Evolutionary conservation across 805 yeast species (phyloP), one percentile per base, ranked within the genome.

Genomic region (Babjeviella inositovora): DNA sequence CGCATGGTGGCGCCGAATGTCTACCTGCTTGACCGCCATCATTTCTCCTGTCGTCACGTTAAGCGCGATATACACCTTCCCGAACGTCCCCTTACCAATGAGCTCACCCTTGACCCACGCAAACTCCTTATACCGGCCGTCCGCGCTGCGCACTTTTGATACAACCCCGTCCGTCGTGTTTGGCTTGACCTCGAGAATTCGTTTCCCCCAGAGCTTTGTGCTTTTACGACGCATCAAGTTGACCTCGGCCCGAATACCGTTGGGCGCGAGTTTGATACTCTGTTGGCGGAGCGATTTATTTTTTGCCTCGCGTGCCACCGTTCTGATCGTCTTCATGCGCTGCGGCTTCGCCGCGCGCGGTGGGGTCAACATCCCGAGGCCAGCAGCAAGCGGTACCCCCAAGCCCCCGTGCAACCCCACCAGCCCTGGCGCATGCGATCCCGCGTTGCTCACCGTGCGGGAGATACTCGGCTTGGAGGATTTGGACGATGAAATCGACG

Each of bases 61-160:
- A 39, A 90, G 59, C 2, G 94, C 96, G 26, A 90, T 56, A 40
- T 63, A 87, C 2, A 90, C 99, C 17, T 80, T 73, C 7, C 98
- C 99, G 55, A 85, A 90, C 1, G 96, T 85, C 0, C 99, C 99
- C 28, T 81, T 70, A 1, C 99, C 99, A 28, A 90, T 82, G 31
- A 90, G 57, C 39, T 85, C 96, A 59, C 99, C 99, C 41, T 82
- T 82, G 23, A 92, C 76, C 99, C 99, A 90, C 1, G 92, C 92
- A 52, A 84, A 87, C 47, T 85, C 93, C 37, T 70, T 77, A 40
- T 66, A 64, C 23, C 70, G 66, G 8, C 85, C 90, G 25, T 61
- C 63, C 16, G 64, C 64, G 38, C 65, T 74, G 25, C 69, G 61
- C 24, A 79, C 47, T 32, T 70, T 70, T 35, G 74, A 73, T 13